A percentile compares a stretch with the other conserved stretches of the same genome.
Evolutionary conservation across 192 early-diverging fungal species (phyloP).

Genomic region (Linnemannia zychae): DNA sequence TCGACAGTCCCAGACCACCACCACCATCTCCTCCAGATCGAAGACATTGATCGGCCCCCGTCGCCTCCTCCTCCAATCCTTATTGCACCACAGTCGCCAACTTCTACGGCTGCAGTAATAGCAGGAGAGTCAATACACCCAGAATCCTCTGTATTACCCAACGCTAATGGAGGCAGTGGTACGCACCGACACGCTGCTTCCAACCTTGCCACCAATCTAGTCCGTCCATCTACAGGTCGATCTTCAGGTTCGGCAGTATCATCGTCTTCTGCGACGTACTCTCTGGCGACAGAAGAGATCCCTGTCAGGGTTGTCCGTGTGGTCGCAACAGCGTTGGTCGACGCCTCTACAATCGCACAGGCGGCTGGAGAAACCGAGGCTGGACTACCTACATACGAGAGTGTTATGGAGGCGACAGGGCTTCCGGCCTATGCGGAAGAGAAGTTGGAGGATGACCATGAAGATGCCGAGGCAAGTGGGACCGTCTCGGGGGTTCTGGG

Average conservation of each 20-base stretch:
- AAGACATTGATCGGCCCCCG: slow-evolving; percentile 2
- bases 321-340: slow-evolving; percentile 39
- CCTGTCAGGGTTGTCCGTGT: slow-evolving; percentile 48
- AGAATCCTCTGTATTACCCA: neutral
- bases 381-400: slow-evolving; percentile 50
- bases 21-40: neutral
- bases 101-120: neutral
- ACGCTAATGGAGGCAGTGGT: no score
- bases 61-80: neutral
- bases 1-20: slow-evolving; percentile 13
- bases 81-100: neutral
- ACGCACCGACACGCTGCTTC: neutral
- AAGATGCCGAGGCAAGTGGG: slow-evolving; percentile 52
- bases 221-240: neutral
- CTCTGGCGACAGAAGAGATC: slow-evolving; percentile 50
- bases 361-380: slow-evolving; percentile 46
- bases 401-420: slow-evolving; percentile 55
- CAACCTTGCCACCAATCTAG: neutral
- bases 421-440: slow-evolving; percentile 53
- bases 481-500: slow-evolving; percentile 43
- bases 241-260: neutral
- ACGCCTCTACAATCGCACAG: slow-evolving; percentile 46
- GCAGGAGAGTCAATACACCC: neutral
- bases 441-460: slow-evolving; percentile 50
- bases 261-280: slow-evolving; percentile 3